These are phyloP conservation scores for Ceratocystis ficicola DNA, from an alignment of 2,329 filamentous ascomycete species.

Conservation along the genomic window DNA sequence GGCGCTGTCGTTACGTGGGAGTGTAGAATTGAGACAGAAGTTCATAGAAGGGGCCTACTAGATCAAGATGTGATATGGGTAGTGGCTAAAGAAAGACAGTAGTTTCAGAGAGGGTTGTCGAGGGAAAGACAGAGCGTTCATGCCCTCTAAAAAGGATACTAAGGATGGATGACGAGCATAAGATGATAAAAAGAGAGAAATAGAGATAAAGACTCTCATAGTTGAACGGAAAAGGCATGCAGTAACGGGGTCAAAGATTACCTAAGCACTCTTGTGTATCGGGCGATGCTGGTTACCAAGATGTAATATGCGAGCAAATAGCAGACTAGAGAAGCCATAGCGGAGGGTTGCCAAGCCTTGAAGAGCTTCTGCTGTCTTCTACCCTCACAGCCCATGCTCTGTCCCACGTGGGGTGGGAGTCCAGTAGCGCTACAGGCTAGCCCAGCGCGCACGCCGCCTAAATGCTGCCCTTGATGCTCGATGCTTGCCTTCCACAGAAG, in stretches of 20 bases:
- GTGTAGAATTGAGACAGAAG: too few relatives aligned
- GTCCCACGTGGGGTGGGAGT: neutral
- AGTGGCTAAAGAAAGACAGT: neutral
- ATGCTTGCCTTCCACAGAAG: too few relatives aligned
- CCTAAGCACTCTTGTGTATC: neutral
- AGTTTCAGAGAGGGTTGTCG: neutral
- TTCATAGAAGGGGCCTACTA: too few relatives aligned
- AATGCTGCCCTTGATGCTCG: neutral
- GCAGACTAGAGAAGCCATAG: neutral
- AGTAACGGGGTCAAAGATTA: neutral
- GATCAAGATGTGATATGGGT: too few relatives aligned
- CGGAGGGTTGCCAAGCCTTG: neutral
- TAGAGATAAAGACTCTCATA: neutral
- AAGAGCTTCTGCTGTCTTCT: neutral
- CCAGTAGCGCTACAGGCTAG: neutral
- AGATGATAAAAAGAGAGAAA: neutral
- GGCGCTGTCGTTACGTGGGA: neutral
- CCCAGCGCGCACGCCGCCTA: neutral
- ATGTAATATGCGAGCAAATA: neutral
- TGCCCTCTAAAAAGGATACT: neutral
- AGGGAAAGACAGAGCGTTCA: neutral
- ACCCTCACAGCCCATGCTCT: neutral
- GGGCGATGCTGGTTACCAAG: neutral
- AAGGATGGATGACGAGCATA: neutral
- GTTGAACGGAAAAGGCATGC: neutral